Percentiles rank a stretch among this genome's conserved stretches.
These are phyloP conservation scores for Geosiphon pyriformis DNA, from an alignment of 192 early-diverging fungal genomes.

Conservation along the genomic window DNA sequence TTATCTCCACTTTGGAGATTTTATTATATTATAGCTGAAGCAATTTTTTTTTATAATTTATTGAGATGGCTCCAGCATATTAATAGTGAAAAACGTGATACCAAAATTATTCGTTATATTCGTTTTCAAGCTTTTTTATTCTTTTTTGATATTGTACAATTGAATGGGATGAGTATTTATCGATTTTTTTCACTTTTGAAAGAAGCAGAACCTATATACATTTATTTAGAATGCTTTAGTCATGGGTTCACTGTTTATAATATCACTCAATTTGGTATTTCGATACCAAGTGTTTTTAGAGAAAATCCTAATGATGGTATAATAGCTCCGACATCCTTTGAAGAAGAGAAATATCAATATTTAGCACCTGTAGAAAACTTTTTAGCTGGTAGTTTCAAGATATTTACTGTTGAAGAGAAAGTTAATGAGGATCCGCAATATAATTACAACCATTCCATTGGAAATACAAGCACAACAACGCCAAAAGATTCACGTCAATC, in stretches of 20 bases:
- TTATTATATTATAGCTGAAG: not conserved
- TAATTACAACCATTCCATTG: too few species aligned
- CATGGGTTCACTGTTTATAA: not conserved
- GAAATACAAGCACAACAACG: too few species aligned
- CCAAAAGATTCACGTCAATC: too few species aligned
- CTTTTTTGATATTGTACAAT: not conserved
- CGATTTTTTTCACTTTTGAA: not conserved
- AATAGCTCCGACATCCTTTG: not conserved
- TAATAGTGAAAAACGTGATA: not conserved
- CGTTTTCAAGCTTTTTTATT: not conserved
- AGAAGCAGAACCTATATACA: not conserved
- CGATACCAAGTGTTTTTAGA: not conserved
- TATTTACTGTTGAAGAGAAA: too few species aligned
- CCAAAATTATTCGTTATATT: not conserved
- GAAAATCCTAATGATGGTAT: not conserved
- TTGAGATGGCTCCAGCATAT: not conserved
- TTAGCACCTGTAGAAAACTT: too few species aligned
- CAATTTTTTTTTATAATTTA: not conserved
- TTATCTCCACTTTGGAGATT: not conserved
- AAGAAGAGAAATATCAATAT: too few species aligned
- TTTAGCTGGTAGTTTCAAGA: too few species aligned
- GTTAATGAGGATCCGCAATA: too few species aligned
- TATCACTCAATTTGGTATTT: not conserved
- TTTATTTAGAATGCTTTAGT: not conserved
- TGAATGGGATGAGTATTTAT: not conserved